Evolutionary conservation across 305 asterid species (phyloP).

Genomic region (Plantago coronopus): DNA sequence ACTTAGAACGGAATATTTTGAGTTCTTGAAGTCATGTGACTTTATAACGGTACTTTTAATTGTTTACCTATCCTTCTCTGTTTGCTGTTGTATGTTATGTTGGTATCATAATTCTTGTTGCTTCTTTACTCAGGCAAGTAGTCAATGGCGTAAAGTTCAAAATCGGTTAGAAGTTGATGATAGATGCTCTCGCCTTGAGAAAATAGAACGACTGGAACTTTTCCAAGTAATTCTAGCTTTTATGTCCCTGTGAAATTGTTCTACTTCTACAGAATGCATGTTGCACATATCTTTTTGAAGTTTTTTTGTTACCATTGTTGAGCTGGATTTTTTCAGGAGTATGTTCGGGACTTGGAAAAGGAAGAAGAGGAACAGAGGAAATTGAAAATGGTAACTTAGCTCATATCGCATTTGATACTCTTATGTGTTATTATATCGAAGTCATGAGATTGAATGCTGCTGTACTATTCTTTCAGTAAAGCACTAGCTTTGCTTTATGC

Average conservation of each 20-base stretch:
- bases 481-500: too few relatives aligned
- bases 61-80: constrained; percentile 13
- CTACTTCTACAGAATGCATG: background rate
- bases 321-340: constrained; percentile 61
- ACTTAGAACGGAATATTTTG: constrained; percentile 60
- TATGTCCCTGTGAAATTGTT: constrained; percentile 11
- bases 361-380: constrained; percentile 92
- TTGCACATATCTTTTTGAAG: constrained; percentile 15
- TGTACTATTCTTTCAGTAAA: too few relatives aligned
- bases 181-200: constrained; percentile 89
- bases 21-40: constrained; percentile 79
- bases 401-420: constrained; percentile 15
- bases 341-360: constrained; percentile 73
- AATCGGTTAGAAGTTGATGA: constrained; percentile 87
- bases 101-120: constrained; percentile 10
- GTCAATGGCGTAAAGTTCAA: constrained; percentile 98
- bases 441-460: too few relatives aligned
- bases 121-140: constrained; percentile 59
- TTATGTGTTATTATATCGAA: background rate
- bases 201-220: constrained; percentile 81
- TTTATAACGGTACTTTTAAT: constrained; percentile 61
- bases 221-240: constrained; percentile 58
- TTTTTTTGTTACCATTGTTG: constrained; percentile 26
- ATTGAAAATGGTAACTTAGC: constrained; percentile 55
- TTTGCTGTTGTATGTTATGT: constrained; percentile 19